Percentiles rank a stretch among this genome's conserved stretches.
phyloP scores from a whole-genome alignment of 2,329 filamentous ascomycete genomes.

The Arthrobotrys musiformis region DNA sequence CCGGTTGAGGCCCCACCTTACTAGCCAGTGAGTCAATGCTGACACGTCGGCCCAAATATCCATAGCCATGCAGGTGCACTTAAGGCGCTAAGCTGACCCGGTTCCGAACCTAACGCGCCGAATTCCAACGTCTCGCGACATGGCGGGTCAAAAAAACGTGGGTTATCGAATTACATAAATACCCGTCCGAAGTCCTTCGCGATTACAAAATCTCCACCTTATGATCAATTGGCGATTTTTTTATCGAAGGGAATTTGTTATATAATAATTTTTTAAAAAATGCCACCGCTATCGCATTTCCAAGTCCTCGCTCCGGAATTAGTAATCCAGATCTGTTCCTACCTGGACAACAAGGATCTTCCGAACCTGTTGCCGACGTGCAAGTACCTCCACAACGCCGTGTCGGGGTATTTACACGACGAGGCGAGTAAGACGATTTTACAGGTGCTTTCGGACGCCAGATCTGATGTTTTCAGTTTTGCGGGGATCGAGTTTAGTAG shows the following conservation, averaged over 20 bases:
- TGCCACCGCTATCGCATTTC: neutral
- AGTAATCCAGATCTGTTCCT: conserved; percentile 1
- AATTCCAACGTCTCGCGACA: neutral
- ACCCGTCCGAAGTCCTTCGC: neutral
- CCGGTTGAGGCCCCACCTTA: neutral
- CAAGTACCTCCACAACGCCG: neutral
- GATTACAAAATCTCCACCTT: neutral
- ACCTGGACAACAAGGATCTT: neutral
- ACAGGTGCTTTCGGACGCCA: neutral
- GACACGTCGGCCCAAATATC: conserved; percentile 3
- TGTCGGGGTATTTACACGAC: conserved; percentile 1
- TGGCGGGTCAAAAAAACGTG: neutral
- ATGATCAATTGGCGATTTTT: no score
- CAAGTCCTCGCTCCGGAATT: neutral
- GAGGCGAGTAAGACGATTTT: neutral
- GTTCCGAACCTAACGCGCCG: neutral
- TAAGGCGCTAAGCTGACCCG: conserved; percentile 1
- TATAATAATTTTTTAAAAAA: no score
- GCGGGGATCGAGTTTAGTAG: neutral
- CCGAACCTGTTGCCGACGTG: conserved; percentile 1
- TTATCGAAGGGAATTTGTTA: no score
- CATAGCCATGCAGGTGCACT: neutral
- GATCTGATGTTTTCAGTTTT: neutral
- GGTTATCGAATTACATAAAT: neutral
- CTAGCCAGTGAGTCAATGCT: conserved; percentile 4